These are phyloP conservation scores for Naumovozyma baii DNA, from an alignment of 805 yeast species.

Conservation along the genomic window DNA sequence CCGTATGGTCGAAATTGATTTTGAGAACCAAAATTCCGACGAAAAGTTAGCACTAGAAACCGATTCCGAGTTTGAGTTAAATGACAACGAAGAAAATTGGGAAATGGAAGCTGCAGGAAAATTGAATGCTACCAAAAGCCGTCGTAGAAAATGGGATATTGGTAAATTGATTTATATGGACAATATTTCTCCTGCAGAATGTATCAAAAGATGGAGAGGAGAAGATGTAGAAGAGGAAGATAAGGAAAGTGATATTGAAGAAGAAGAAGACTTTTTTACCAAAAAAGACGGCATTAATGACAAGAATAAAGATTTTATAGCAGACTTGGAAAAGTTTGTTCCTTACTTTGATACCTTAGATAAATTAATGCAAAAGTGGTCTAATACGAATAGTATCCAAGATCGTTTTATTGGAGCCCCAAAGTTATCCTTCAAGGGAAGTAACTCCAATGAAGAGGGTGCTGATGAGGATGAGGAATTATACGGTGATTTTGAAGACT, in stretches of 20 bases:
- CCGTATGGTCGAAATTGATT: constrained; percentile 40
- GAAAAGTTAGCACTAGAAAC: constrained; percentile 38
- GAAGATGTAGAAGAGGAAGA: constrained; percentile 39
- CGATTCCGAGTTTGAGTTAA: constrained; percentile 42
- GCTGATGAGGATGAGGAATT: constrained; percentile 37
- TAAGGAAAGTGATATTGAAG: constrained; percentile 35
- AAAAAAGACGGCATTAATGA: constrained; percentile 34
- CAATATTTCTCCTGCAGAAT: constrained; percentile 66
- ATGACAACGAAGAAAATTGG: constrained; percentile 32
- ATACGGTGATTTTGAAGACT: constrained; percentile 49
- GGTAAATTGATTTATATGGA: constrained; percentile 72
- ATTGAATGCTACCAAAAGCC: constrained; percentile 41
- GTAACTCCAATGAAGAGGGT: constrained; percentile 20
- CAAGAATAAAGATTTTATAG: constrained; percentile 8
- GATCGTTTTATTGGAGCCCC: constrained; percentile 26
- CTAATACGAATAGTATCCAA: constrained; percentile 22
- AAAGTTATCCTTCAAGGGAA: constrained; percentile 23
- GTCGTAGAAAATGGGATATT: constrained; percentile 61
- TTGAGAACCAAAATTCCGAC: constrained; percentile 29
- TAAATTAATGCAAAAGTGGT: constrained; percentile 25
- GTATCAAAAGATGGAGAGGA: constrained; percentile 58
- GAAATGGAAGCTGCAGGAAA: constrained; percentile 45
- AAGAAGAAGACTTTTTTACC: constrained; percentile 38
- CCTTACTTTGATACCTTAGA: constrained; percentile 30
- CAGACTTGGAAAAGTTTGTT: constrained; percentile 27